These are phyloP conservation scores for Citrus reticulata DNA, from an alignment of 345 rosid genomes.

Conservation along the genomic window DNA sequence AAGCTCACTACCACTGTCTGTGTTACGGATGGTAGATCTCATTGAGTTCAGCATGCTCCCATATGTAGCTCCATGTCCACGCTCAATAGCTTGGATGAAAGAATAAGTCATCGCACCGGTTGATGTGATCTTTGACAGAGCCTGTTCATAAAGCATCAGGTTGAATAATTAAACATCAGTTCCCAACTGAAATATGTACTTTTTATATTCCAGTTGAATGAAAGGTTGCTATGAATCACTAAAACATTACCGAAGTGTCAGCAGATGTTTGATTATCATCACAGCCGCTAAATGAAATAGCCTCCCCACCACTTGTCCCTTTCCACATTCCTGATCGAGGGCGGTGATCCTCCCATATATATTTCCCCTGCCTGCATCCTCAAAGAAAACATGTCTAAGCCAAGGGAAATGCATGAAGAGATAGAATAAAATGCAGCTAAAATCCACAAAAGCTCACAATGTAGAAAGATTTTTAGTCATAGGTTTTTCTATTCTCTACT, in stretches of 20 bases:
- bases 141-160: conserved; percentile 35
- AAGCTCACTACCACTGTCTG: conserved; percentile 10
- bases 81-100: conserved; percentile 81
- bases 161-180: background rate
- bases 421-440: background rate
- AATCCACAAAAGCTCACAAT: background rate
- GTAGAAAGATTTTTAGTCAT: background rate
- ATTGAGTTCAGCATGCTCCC: conserved; percentile 69
- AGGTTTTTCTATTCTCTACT: background rate
- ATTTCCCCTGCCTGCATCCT: conserved; percentile 46
- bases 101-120: conserved; percentile 97
- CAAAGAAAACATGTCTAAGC: conserved; percentile 1
- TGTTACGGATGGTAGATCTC: conserved; percentile 62
- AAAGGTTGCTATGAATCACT: background rate
- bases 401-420: background rate
- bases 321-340: conserved; percentile 79
- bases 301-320: conserved; percentile 93
- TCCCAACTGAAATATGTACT: background rate
- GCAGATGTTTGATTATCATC: conserved; percentile 83
- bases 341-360: conserved; percentile 80
- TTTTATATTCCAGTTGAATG: background rate
- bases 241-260: conserved; percentile 62
- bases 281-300: conserved; percentile 83
- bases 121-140: conserved; percentile 59
- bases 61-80: conserved; percentile 61